Conservation (phyloP, 192 early-diverging fungal genomes). For the Coemansia sp. region DNA sequence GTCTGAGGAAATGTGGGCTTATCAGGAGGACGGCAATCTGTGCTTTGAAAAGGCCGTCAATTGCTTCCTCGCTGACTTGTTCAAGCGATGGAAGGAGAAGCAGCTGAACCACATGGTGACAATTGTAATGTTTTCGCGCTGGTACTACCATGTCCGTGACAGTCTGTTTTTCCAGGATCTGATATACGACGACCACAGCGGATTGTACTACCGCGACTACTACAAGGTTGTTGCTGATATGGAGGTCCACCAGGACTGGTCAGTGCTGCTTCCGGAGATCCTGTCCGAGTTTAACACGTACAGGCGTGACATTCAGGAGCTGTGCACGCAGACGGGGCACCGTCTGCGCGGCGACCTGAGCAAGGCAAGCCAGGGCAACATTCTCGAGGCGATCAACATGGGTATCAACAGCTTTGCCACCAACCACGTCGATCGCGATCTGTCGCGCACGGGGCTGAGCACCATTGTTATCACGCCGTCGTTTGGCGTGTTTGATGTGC, state of each 20-base stretch:
- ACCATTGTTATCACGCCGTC: conserved; percentile 90
- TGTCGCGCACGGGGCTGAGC: conserved; percentile 84
- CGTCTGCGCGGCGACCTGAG: conserved; percentile 76
- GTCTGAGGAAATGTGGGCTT: conserved; percentile 97
- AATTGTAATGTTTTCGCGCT: conserved; percentile 89
- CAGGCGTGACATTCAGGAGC: conserved; percentile 50
- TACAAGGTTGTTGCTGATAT: conserved; percentile 95
- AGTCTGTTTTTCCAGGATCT: conserved; percentile 49
- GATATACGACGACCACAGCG: conserved; percentile 55
- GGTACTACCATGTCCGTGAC: conserved; percentile 69
- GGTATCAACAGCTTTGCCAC: conserved; percentile 93
- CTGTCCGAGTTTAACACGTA: conserved; percentile 49
- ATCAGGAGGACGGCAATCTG: conserved; percentile 95
- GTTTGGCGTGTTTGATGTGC: conserved; percentile 85
- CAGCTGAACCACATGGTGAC: conserved; percentile 94
- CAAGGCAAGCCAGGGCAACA: conserved; percentile 86
- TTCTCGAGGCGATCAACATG: conserved; percentile 94
- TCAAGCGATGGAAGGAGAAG: conserved; percentile 76
- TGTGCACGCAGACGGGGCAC: conserved; percentile 23
- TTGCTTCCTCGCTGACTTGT: conserved; percentile 86
- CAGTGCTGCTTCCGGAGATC: conserved; percentile 61
- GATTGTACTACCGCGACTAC: conserved; percentile 83
- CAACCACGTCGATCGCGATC: conserved; percentile 93
- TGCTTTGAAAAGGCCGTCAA: conserved; percentile 92
- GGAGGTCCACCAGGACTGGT: conserved; percentile 60